These are phyloP conservation scores for Dioszegia crocea DNA, from an alignment of 768 basidiomycete genomes.

Conservation along the genomic window DNA sequence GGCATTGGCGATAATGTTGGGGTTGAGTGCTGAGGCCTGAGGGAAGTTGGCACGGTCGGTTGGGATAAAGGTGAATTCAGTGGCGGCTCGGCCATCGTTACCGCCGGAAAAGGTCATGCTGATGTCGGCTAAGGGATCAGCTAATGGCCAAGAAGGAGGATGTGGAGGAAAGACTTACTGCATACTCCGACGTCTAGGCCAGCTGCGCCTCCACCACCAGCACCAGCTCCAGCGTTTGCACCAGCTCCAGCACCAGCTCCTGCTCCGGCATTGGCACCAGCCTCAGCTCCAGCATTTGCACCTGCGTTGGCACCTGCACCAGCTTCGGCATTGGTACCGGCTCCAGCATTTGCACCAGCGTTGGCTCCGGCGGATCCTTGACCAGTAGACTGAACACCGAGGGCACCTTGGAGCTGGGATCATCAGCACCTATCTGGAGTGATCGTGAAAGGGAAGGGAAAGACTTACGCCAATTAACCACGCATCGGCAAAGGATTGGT, in stretches of 20 bases:
- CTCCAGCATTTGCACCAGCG: not conserved
- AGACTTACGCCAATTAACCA: constrained; percentile 25
- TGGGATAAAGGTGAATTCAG: constrained; percentile 30
- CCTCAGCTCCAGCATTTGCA: too few species aligned
- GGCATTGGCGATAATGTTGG: constrained; percentile 25
- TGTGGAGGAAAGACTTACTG: constrained; percentile 1
- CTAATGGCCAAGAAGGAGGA: not conserved
- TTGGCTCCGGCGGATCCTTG: not conserved
- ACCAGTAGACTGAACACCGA: constrained; percentile 24
- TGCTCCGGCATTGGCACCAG: too few species aligned
- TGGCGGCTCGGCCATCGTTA: constrained; percentile 14
- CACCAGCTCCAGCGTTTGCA: not conserved
- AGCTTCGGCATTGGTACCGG: not conserved
- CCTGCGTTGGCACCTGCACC: too few species aligned
- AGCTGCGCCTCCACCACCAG: not conserved
- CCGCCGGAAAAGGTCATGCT: constrained; percentile 29
- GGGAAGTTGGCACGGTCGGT: constrained; percentile 29
- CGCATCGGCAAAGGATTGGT: constrained; percentile 31
- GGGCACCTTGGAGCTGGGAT: constrained; percentile 24
- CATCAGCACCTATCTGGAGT: too few species aligned
- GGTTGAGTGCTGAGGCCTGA: constrained; percentile 35
- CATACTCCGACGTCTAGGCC: not conserved
- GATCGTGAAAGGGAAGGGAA: not conserved
- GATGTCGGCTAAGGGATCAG: constrained; percentile 19
- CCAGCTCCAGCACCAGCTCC: not conserved